Conservation (phyloP, 2,329 filamentous ascomycete species). For the Sporothrix curviconia region DNA sequence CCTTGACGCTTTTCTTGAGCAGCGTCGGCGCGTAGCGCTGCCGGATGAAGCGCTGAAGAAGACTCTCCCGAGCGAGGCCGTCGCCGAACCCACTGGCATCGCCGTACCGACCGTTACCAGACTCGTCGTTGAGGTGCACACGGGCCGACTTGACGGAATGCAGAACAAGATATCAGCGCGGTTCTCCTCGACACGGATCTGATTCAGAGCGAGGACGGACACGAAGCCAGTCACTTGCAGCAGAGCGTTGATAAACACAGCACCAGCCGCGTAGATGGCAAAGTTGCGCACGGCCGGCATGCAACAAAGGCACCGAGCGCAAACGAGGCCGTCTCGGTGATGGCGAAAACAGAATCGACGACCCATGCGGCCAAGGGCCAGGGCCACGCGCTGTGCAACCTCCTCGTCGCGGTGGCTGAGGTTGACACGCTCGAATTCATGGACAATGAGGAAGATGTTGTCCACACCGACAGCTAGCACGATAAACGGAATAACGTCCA, state of each 20-base stretch:
- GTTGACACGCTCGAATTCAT: conserved; percentile 95
- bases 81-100: conserved; percentile 53
- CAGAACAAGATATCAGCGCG: conserved; percentile 91
- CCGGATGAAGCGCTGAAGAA: conserved; percentile 80
- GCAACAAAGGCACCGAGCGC: conserved; percentile 83
- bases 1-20: conserved; percentile 73
- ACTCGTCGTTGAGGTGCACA: conserved; percentile 54
- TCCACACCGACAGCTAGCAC: conserved; percentile 95
- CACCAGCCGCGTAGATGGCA: conserved; percentile 90
- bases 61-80: conserved; percentile 75
- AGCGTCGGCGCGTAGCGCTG: conserved; percentile 80
- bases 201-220: conserved; percentile 84
- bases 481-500: conserved; percentile 96
- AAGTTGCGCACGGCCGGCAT: conserved; percentile 99
- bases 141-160: conserved; percentile 68
- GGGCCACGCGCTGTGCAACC: conserved; percentile 78
- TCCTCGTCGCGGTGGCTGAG: conserved; percentile 81
- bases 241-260: conserved; percentile 94
- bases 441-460: conserved; percentile 97
- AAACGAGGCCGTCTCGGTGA: conserved; percentile 90
- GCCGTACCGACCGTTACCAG: not conserved
- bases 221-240: conserved; percentile 96
- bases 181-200: conserved; percentile 79
- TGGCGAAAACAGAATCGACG: conserved; percentile 90
- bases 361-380: conserved; percentile 90